Evolutionary conservation across 768 basidiomycete genomes (phyloP).

Genomic region (Mrakia blollopis): DNA sequence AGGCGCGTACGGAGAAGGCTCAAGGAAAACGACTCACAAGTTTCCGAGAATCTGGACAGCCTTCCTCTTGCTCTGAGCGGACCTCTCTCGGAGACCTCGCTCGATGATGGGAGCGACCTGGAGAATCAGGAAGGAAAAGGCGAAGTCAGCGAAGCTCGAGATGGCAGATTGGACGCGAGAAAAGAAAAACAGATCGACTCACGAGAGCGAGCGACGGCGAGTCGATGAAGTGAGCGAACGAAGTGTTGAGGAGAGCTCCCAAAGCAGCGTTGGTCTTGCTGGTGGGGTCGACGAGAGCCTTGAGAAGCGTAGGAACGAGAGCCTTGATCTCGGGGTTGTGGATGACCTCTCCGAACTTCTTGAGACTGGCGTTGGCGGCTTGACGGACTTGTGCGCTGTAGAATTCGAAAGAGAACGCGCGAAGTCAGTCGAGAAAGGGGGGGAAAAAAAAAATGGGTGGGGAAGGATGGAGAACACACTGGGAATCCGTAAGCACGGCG

Average conservation of each 20-base stretch:
- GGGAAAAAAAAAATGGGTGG: background rate
- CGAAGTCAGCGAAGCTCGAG: no score
- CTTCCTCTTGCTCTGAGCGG: constrained; percentile 90
- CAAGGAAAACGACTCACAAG: constrained; percentile 52
- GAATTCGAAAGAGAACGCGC: background rate
- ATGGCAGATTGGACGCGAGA: no score
- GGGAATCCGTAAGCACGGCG: constrained; percentile 90
- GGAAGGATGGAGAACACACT: constrained; percentile 41
- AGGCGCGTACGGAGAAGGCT: constrained; percentile 56
- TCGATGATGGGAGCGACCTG: constrained; percentile 82
- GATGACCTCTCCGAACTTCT: constrained; percentile 97
- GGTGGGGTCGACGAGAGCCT: constrained; percentile 88
- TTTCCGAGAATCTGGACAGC: constrained; percentile 98
- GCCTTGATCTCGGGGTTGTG: constrained; percentile 94
- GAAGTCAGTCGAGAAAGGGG: background rate
- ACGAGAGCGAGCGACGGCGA: constrained; percentile 87
- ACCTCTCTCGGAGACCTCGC: constrained; percentile 81
- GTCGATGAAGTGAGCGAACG: constrained; percentile 97
- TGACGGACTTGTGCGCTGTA: constrained; percentile 72
- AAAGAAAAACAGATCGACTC: no score
- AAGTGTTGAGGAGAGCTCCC: constrained; percentile 79
- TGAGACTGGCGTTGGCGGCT: constrained; percentile 90
- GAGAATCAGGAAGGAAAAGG: no score
- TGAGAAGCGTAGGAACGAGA: constrained; percentile 80
- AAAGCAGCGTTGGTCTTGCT: constrained; percentile 78